Evolutionary conservation across 2,329 filamentous ascomycete species (phyloP).

Genomic region (Penicillium sclerotigenum): DNA sequence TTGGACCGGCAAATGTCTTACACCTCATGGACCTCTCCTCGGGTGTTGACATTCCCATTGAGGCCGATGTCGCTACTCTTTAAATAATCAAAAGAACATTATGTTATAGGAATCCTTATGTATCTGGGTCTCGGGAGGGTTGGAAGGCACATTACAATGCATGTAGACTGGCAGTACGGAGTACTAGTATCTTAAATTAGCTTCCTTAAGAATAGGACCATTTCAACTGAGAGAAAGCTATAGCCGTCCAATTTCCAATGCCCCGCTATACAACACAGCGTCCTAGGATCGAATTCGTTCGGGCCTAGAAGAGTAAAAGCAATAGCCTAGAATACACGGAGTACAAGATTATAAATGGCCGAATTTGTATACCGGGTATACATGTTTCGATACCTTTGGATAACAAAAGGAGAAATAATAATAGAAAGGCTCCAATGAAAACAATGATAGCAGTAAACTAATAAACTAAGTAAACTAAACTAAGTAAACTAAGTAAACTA

Average conservation of each 20-base stretch:
- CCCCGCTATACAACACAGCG: neutral
- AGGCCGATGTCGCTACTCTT: neutral
- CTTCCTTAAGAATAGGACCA: neutral
- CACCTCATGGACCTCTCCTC: neutral
- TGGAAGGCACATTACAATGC: neutral
- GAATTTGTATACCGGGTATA: neutral
- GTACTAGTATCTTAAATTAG: neutral
- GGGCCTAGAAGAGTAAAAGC: conserved; percentile 3
- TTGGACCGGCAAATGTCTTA: neutral
- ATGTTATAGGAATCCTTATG: too few relatives aligned
- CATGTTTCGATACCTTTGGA: neutral
- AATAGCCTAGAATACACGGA: conserved; percentile 5
- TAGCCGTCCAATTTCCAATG: conserved; percentile 3
- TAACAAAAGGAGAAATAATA: neutral
- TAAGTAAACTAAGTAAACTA: too few relatives aligned
- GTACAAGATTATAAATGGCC: neutral
- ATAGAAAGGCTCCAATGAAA: neutral
- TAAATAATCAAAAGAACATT: neutral
- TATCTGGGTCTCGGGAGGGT: neutral
- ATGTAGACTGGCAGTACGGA: neutral
- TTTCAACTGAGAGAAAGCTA: neutral
- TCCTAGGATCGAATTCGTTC: neutral
- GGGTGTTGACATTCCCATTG: neutral
- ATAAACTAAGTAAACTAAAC: too few relatives aligned
- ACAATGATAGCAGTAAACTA: neutral